Evolutionary conservation across 768 basidiomycete genomes (phyloP), one percentile per base, ranked within the genome.

Genomic region (Suillus subalutaceus): DNA sequence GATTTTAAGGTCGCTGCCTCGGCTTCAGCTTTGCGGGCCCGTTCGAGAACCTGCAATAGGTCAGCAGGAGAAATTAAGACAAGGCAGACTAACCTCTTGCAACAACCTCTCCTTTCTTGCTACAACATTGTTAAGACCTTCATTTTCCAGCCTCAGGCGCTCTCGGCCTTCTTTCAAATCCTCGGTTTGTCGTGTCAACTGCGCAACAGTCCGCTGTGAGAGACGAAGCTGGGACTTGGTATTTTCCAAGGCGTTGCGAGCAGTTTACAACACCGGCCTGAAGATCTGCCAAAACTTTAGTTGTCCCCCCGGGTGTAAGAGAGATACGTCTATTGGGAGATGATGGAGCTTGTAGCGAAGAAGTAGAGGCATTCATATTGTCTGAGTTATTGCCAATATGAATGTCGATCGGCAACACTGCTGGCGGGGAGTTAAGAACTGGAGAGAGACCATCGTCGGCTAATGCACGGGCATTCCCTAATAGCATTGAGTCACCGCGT

Each of bases 81-180:
- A 60, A 23, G 20, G 32, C 3, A 62, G 26, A 71, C 81, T 65
- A 68, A 92, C 91, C 82, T 96, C 94, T 78, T 96, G 94, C 67
- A 94, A 77, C 63, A 95, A 71, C 68, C 94, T 83, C 78, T 96
- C 94, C 75, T 96, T 96, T 66, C 94, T 83, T 37, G 92, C 87
- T 30, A 96, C 91, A 20, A 95, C 93, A 68, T 93, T 93, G 72
- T 94, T 94, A 70, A 96, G 76, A 3, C 90, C 91, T 73, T 96
- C 94, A 71, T 94, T 96, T 78, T 96, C 94, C 60, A 93, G 73
- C 65, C 93, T 78, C 68, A 95, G 77, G 58, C 94, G 82, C 76
- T 96, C 94, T 68, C 93, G 83, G 3, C 87, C 90, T 75, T 96
- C 94, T 75, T 94, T 95, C 74, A 95, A 75, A 75, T 96, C 94